A percentile compares a stretch with the other conserved stretches of the same genome.
phyloP scores from a whole-genome alignment of 2,329 filamentous ascomycete genomes.

The Scytalidium lignicola region DNA sequence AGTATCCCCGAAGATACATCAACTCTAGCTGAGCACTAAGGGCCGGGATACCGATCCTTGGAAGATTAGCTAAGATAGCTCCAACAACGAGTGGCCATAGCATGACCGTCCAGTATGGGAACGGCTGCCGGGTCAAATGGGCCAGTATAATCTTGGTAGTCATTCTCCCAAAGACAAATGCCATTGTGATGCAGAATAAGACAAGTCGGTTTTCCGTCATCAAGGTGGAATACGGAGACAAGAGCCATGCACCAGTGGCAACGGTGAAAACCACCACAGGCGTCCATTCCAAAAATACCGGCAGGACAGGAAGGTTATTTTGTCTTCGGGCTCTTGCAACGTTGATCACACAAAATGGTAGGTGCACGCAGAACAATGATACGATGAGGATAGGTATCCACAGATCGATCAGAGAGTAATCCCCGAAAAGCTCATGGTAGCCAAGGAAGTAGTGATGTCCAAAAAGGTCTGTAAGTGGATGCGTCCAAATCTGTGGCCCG shows the following conservation, averaged over 20 bases:
- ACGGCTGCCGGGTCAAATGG: conserved; percentile 87
- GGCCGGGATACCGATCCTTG: conserved; percentile 64
- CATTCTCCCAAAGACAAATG: conserved; percentile 97
- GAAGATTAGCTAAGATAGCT: conserved; percentile 77
- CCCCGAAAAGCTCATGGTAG: conserved; percentile 56
- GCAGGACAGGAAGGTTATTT: conserved; percentile 67
- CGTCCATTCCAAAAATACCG: conserved; percentile 89
- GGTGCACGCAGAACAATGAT: conserved; percentile 65
- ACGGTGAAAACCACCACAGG: conserved; percentile 79
- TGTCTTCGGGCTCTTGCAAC: conserved; percentile 71
- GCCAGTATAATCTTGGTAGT: conserved; percentile 99
- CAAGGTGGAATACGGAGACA: conserved; percentile 79
- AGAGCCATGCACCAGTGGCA: conserved; percentile 77
- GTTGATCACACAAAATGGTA: conserved; percentile 86
- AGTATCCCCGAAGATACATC: conserved; percentile 78
- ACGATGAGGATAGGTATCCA: conserved; percentile 71
- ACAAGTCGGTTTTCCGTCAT: conserved; percentile 81
- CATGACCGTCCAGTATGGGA: conserved; percentile 95
- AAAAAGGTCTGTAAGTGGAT: conserved; percentile 65
- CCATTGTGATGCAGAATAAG: conserved; percentile 87
- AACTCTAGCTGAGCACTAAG: conserved; percentile 65
- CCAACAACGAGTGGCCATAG: conserved; percentile 81
- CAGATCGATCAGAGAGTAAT: conserved; percentile 75
- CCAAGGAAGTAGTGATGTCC: conserved; percentile 50
- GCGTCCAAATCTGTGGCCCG: conserved; percentile 82